Evolutionary conservation across 2,329 filamentous ascomycete genomes (phyloP), one percentile per base, ranked within the genome.

Genomic region (Fusarium burgessii): DNA sequence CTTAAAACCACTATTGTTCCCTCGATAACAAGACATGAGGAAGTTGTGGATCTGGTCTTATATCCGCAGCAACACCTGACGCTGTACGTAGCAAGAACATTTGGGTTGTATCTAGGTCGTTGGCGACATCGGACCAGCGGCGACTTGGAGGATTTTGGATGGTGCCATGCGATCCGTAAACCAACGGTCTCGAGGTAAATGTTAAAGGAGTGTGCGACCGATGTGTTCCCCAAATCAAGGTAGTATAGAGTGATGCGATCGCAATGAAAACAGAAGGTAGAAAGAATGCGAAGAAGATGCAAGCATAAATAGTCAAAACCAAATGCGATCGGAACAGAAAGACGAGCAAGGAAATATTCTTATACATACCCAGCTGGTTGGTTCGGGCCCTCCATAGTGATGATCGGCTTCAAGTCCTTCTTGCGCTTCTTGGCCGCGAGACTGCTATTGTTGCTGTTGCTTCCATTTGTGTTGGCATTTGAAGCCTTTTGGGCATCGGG

Each of bases 371-470:
- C 82, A 52, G 66, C 52, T n/a, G 63, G 36, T 38, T 76, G 71
- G 14, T 55, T 61, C 50, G 80, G 80, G 83, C 82, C 85, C 76
- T 93, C 91, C 65, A 87, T 92, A 42, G 91, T 93, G 81, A 93
- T 91, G 78, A 93, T 93, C 76, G 92, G 92, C 82, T 93, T 92
- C 73, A 93, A 83, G 58, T 91, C 90, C 86, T 93, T 93, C 84
- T 91, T 91, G 78, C 91, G 87, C 86, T 93, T 93, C 86, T 92
- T 93, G 25, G 77, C 76, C 27, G 71, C 64, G n/a, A 77, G 68
- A 55, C 73, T 78, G 57, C 71, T 75, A 58, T 58, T 76, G 54
- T 66, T 76, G 52, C 72, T 76, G 54, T 60, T 68, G 42, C 72
- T 62, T n/a, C 78, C 76, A 63, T 81, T 81, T 58, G 77, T 64